These are phyloP conservation scores for Nepenthes gracilis DNA, from an alignment of 148 eudicot genomes.

Conservation along the genomic window DNA sequence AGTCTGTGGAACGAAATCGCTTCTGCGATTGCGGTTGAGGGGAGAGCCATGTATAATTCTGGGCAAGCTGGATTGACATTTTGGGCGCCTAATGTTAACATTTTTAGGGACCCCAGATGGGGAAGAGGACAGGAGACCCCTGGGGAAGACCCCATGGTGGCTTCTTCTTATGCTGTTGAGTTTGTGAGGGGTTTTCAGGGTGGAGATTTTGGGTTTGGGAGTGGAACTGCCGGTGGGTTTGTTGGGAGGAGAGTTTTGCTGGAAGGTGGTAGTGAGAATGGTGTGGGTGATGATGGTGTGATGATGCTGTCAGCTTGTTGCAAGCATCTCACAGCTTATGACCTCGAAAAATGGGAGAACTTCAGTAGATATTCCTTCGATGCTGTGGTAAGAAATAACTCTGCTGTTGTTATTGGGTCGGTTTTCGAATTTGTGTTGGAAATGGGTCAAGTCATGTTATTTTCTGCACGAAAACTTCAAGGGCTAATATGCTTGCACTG, in stretches of 20 bases:
- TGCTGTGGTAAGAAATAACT: slow-evolving; percentile 52
- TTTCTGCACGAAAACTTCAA: no score
- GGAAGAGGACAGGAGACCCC: slow-evolving; percentile 98
- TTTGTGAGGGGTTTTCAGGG: slow-evolving; percentile 80
- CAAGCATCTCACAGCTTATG: slow-evolving; percentile 94
- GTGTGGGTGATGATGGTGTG: slow-evolving; percentile 19
- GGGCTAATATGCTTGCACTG: no score
- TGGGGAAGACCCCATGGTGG: slow-evolving; percentile 85
- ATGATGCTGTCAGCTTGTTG: slow-evolving; percentile 96
- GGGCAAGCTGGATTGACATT: slow-evolving; percentile 90
- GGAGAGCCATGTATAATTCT: slow-evolving; percentile 67
- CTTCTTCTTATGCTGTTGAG: slow-evolving; percentile 42
- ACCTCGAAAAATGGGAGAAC: slow-evolving; percentile 68
- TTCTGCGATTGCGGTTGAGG: slow-evolving; percentile 57
- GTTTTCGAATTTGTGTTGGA: not conserved
- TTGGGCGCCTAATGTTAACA: slow-evolving; percentile 88
- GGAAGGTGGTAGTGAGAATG: slow-evolving; percentile 9
- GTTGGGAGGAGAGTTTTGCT: slow-evolving; percentile 19
- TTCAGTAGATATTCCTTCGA: slow-evolving; percentile 69
- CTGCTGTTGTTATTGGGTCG: not conserved
- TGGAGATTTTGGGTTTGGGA: slow-evolving; percentile 7
- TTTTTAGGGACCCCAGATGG: slow-evolving; percentile 98
- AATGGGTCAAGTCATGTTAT: no score
- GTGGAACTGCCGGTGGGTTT: slow-evolving; percentile 6
- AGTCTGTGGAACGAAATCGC: slow-evolving; percentile 51